Percentiles rank a stretch among this genome's conserved stretches.
Evolutionary conservation across 345 rosid species (phyloP).

Genomic region (Dimocarpus longan): DNA sequence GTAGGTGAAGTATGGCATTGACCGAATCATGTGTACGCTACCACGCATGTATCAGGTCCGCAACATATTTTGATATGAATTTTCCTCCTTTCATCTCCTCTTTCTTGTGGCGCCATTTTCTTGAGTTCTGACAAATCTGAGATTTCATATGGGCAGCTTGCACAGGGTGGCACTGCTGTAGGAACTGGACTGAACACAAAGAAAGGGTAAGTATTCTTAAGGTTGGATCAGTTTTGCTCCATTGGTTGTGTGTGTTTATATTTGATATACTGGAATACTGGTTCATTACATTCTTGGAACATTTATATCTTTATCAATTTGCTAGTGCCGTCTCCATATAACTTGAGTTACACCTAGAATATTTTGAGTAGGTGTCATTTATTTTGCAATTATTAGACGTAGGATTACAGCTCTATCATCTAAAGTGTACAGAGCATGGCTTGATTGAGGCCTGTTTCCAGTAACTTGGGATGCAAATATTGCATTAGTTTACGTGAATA

Average conservation of each 20-base stretch:
- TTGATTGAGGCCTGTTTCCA: background rate
- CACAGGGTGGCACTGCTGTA: constrained; percentile 99
- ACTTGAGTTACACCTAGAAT: background rate
- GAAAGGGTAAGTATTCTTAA: constrained; percentile 68
- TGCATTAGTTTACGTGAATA: background rate
- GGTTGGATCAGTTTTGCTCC: constrained; percentile 8
- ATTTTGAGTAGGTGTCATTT: too few species aligned
- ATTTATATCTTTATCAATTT: background rate
- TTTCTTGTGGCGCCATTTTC: background rate
- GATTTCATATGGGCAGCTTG: constrained; percentile 66
- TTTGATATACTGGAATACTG: background rate
- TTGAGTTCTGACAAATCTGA: constrained; percentile 39
- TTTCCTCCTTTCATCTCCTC: constrained; percentile 13
- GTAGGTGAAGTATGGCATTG: constrained; percentile 89
- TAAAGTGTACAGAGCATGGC: background rate
- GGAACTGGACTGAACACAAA: constrained; percentile 97
- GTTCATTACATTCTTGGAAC: background rate
- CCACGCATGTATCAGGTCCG: constrained; percentile 91
- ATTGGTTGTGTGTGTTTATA: background rate
- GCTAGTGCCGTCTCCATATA: background rate
- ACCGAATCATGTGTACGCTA: constrained; percentile 66
- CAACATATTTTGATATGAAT: constrained; percentile 18
- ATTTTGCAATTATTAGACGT: background rate
- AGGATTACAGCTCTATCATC: background rate
- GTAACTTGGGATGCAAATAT: background rate